Base-by-base conservation (phyloP, 768 basidiomycete genomes). In the Tylopilus sp. region DNA sequence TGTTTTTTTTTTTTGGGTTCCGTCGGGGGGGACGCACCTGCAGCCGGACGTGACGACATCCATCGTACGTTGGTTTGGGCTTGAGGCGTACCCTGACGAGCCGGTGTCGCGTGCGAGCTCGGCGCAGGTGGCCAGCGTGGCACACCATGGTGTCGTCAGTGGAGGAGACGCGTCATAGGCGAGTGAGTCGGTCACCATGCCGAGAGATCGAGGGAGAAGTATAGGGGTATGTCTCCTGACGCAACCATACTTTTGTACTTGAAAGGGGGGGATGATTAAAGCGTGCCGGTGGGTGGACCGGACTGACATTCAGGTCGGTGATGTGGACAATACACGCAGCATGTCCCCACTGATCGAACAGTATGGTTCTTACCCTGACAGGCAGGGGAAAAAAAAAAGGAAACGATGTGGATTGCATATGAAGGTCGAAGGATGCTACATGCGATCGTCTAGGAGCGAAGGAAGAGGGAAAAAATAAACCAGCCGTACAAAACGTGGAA, bases 41-140 rank as follows among this genome's bases (percentile, higher is more conserved):
- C 91, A 93, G 23, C n/a, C n/a, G n/a, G 91, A 78, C 74, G 86
- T 81, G 74, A 89, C 83, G 40, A 89, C 28, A 10, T 28, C 5
- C 26, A 9, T 7, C 28, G 28, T 10, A 4, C 11, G 8, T 10
- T 7, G 11, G 7, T 28, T 8, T 7, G n/a, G n/a, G n/a, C n/a
- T n/a, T n/a, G n/a, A n/a, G n/a, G n/a, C n/a, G n/a, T n/a, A n/a
- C n/a, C n/a, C n/a, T n/a, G n/a, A n/a, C n/a, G n/a, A n/a, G n/a
- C n/a, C n/a, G n/a, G n/a, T n/a, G 22, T 74, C 65, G 57, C 4
- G 44, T 11, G 18, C 22, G 41, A n/a, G 31, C 3, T 42, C 40
- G 17, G 43, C 8, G 18, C 42, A 39, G 23, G 26, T 10, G 31
- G n/a, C n/a, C n/a, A 44, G 18, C 13, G n/a, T 15, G 26, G n/a